These are phyloP conservation scores for Penicillium paxilli DNA, from an alignment of 495 filamentous ascomycete genomes.

Conservation along the genomic window DNA sequence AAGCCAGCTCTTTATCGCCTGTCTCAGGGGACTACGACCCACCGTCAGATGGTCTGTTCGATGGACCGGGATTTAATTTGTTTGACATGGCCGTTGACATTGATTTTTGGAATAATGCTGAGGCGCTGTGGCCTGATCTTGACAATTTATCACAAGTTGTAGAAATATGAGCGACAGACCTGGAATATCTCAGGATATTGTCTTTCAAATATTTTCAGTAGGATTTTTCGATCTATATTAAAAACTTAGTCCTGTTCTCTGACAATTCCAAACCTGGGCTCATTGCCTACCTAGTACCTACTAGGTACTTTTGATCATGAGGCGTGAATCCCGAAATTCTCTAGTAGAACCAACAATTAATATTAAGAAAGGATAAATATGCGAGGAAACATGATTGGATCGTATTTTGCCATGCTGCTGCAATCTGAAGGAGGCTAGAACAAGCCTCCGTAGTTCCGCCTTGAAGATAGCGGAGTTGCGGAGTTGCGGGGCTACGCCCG, in stretches of 20 bases:
- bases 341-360: neutral
- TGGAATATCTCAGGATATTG: too few relatives aligned
- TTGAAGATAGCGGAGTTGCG: constrained; percentile 1
- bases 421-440: neutral
- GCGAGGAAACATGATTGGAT: neutral
- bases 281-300: too few relatives aligned
- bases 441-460: neutral
- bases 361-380: neutral
- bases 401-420: neutral
- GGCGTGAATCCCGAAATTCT: too few relatives aligned
- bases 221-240: too few relatives aligned
- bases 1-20: neutral
- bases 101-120: constrained; percentile 14
- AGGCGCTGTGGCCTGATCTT: constrained; percentile 8
- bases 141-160: neutral
- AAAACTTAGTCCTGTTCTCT: too few relatives aligned
- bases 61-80: neutral
- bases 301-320: too few relatives aligned
- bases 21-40: neutral
- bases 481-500: neutral
- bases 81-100: constrained; percentile 16
- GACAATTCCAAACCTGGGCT: too few relatives aligned
- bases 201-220: too few relatives aligned
- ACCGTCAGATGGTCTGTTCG: neutral
- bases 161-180: neutral